Conservation (phyloP, 495 filamentous ascomycete species). For the Aspergillus kassunensis region DNA sequence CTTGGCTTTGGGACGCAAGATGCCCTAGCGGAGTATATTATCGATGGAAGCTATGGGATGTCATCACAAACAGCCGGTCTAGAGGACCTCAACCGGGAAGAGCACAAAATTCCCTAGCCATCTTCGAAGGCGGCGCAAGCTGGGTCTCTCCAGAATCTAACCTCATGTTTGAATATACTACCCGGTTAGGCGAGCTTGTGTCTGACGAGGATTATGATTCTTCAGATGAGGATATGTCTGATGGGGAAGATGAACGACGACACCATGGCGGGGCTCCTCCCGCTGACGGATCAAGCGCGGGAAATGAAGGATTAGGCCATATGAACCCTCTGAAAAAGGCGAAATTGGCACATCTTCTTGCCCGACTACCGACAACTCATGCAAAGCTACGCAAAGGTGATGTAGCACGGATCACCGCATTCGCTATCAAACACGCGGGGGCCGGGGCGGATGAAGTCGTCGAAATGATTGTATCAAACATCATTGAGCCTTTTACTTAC, state of each 20-base stretch:
- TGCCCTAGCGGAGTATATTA: conserved; percentile 80
- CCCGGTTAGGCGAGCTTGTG: conserved; percentile 69
- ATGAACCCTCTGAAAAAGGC: conserved; percentile 83
- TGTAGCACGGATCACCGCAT: conserved; percentile 78
- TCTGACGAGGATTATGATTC: conserved; percentile 82
- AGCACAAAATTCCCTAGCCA: conserved; percentile 24
- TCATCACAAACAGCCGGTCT: conserved; percentile 53
- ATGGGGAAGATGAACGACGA: conserved; percentile 62
- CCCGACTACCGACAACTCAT: conserved; percentile 73
- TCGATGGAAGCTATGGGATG: conserved; percentile 84
- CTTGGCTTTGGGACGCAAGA: conserved; percentile 88
- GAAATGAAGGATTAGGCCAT: conserved; percentile 60
- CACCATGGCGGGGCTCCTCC: conserved; percentile 52
- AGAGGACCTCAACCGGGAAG: conserved; percentile 25
- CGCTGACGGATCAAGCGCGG: conserved; percentile 34
- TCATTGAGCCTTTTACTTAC: conserved; percentile 64
- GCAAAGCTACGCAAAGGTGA: conserved; percentile 78
- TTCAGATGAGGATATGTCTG: conserved; percentile 81
- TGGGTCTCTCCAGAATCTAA: conserved; percentile 67
- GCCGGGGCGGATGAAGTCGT: conserved; percentile 82
- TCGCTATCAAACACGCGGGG: conserved; percentile 85
- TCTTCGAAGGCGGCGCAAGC: conserved; percentile 67
- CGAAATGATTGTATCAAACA: conserved; percentile 77
- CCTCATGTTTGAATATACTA: conserved; percentile 71
- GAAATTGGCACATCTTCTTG: conserved; percentile 73